Conservation (phyloP, 257 asterid species). For the Ilex asprella region DNA sequence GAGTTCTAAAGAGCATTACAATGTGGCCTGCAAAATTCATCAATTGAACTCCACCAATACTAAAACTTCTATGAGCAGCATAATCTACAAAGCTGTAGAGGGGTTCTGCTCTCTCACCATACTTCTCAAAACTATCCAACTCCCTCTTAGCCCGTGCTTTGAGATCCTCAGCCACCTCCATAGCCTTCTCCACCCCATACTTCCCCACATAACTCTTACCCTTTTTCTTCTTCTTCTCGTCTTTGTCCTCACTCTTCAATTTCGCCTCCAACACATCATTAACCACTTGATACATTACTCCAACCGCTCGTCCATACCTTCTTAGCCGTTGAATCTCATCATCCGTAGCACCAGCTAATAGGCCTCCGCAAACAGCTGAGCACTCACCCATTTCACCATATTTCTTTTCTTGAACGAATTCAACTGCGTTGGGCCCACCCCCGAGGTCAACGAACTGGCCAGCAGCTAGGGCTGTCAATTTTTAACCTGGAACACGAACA, state of each 20-base stretch:
- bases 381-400: constrained; percentile 93
- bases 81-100: constrained; percentile 81
- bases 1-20: too few species aligned
- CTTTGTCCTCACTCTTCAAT: constrained; percentile 11
- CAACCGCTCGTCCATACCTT: constrained; percentile 28
- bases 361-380: constrained; percentile 93
- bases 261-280: constrained; percentile 59
- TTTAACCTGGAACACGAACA: too few species aligned
- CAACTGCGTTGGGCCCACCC: constrained; percentile 69
- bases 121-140: constrained; percentile 55
- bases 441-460: constrained; percentile 87
- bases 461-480: too few species aligned
- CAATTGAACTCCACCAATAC: constrained; percentile 16
- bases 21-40: too few species aligned
- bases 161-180: constrained; percentile 76
- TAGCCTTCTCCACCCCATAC: constrained; percentile 85
- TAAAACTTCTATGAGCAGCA: constrained; percentile 56
- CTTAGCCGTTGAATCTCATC: constrained; percentile 61
- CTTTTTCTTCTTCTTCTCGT: constrained; percentile 27
- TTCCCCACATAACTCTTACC: constrained; percentile 68
- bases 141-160: constrained; percentile 68
- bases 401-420: constrained; percentile 76
- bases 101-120: constrained; percentile 72
- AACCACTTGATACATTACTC: constrained; percentile 34
- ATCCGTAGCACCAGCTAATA: constrained; percentile 83